These are phyloP conservation scores for Blastobotrys indianensis DNA, from an alignment of 1,139 yeast genomes.

Conservation along the genomic window DNA sequence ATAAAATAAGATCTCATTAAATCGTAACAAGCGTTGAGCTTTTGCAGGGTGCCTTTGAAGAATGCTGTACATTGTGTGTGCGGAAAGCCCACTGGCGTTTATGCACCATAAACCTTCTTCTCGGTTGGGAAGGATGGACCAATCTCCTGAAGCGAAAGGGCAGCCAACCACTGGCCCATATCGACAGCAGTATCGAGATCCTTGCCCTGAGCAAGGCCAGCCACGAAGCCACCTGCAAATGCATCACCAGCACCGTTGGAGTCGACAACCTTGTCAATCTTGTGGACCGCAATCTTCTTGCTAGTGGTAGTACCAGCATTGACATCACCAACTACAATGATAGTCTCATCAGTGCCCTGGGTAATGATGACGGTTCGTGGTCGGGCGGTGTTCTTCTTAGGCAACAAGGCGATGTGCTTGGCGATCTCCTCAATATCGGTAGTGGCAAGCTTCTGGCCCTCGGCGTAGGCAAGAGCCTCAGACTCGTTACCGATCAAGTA, in stretches of 20 bases:
- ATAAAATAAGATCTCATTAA: neutral
- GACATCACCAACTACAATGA: constrained; percentile 47
- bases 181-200: constrained; percentile 55
- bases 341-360: constrained; percentile 87
- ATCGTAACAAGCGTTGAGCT: neutral
- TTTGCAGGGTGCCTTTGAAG: neutral
- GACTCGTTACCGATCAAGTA: constrained; percentile 92
- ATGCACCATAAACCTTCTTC: constrained; percentile 46
- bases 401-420: constrained; percentile 68
- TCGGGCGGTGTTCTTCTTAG: constrained; percentile 65
- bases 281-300: constrained; percentile 60
- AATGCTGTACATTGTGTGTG: neutral
- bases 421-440: constrained; percentile 74
- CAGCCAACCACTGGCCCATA: constrained; percentile 96
- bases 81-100: neutral
- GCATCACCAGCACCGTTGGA: constrained; percentile 99
- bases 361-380: constrained; percentile 87
- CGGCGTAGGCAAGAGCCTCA: constrained; percentile 93
- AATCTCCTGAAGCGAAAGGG: constrained; percentile 81
- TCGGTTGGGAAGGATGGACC: constrained; percentile 94
- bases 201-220: constrained; percentile 77
- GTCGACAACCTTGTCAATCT: constrained; percentile 69
- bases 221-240: constrained; percentile 95
- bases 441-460: constrained; percentile 59
- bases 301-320: constrained; percentile 44